Base-by-base conservation (phyloP, 163 green algal genomes). In the Coccomyxa subellipsoidea region DNA sequence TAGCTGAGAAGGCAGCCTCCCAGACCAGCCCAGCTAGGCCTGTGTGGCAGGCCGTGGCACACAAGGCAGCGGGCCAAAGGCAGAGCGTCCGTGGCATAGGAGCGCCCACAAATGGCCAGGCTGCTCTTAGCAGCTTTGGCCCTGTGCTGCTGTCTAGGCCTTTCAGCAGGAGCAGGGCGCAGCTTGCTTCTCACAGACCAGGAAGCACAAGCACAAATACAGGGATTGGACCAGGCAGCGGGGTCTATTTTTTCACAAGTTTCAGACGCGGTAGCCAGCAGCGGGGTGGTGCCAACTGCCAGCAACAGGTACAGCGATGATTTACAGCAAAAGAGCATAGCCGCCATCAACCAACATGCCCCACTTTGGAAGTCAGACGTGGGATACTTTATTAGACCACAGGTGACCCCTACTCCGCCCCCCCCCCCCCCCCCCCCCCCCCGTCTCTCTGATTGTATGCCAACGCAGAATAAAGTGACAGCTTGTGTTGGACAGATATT, bases 331-430 rank as follows among this genome's bases (percentile, higher is more conserved):
- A 32, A 73, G 29, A 73, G 21, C 66, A 73, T 73, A 36, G 66
- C 31, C 18, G 21, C 21, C n/a, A 73, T 73, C 66, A 73, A 73
- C n/a, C 66, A 73, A 1, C 66, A 34, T 36, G 66, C 66, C 2
- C 66, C 66, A 34, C 66, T 36, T 36, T 36, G 27, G 27, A 34
- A 73, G 2, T 36, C 66, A 36, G 66, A 73, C 8, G 18, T 32
- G 66, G 66, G 66, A 32, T 73, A 73, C n/a, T 32, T 73, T n/a
- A 73, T 73, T 34, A 73, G 66, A 34, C 66, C 66, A 73, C 66
- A 73, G 66, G 66, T 73, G 27, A 73, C 29, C n/a, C 23, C 47
- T 59, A 6, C 47, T 59, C 2, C 47, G 1, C 15, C 23, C 23
- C 47, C 47, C 47, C 23, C 4, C 23, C 15, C 47, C 39, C 5